Percentiles rank a stretch among this genome's conserved stretches.
phyloP scores from a whole-genome alignment of 108 stramenopile species.

The Nannochloropsis oceanica region DNA sequence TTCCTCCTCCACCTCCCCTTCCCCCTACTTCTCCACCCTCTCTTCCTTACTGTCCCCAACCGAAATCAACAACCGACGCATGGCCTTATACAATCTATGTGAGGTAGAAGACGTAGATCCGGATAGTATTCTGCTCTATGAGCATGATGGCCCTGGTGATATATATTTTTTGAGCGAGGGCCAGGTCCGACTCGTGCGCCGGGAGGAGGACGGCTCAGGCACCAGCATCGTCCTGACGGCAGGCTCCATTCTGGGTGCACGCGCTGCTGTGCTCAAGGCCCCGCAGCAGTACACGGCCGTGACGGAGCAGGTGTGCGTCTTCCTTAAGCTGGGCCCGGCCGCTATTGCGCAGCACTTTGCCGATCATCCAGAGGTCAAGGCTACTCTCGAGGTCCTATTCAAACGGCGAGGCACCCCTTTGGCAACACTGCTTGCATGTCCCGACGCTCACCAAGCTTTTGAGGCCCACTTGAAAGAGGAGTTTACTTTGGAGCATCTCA shows the following conservation, averaged over 20 bases:
- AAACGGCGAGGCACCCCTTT: background rate
- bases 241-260: background rate
- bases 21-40: background rate
- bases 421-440: background rate
- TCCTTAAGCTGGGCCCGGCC: background rate
- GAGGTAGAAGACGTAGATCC: background rate
- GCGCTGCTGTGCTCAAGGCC: background rate
- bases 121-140: background rate
- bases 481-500: background rate
- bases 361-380: background rate
- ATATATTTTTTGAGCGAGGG: background rate
- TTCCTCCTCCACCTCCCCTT: background rate
- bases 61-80: background rate
- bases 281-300: background rate
- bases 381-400: background rate
- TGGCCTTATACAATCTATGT: background rate
- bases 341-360: background rate
- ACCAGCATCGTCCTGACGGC: background rate
- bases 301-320: background rate
- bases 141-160: background rate
- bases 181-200: background rate
- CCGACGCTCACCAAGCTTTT: background rate
- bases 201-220: background rate
- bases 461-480: background rate
- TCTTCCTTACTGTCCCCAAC: background rate